Base-by-base conservation (phyloP, 2,329 filamentous ascomycete species). In the Pyrenophora tritici-repentis region DNA sequence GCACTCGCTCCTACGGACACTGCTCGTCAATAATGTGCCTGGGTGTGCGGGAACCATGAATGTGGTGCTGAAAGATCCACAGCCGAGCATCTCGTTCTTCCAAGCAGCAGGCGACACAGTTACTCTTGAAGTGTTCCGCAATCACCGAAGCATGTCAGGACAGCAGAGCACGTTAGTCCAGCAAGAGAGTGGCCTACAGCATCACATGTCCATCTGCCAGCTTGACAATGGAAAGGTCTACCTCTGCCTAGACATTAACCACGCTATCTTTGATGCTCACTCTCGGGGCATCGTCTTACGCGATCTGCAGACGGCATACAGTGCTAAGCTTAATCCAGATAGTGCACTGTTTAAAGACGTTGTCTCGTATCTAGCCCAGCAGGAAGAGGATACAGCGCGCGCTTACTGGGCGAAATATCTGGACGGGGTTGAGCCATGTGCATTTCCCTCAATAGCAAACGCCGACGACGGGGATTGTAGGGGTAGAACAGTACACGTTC, bases 221-320 rank as follows among this genome's bases (percentile, higher is more conserved):
- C 50, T 48, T 4, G 24, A 43, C 9, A 24, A 42, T 8, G 41
- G 34, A 12, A 35, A 26, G 9, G 50, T 56, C 6, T 50, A 55
- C n/a, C 52, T 35, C 37, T 52, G 47, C 17, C 32, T 65, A 2
- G 57, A 59, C 20, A 64, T 67, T 35, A 60, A 41, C 38, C 63
- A 67, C 41, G 57, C 47, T 7, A 35, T 65, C 22, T 53, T 58
- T n/a, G 62, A 67, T 35, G 63, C 53, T 2, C 32, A 39, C 31
- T 63, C 64, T 1, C 48, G 48, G 13, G 39, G 43, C 12, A 45
- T 57, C 7, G 26, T 67, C 9, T 36, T 56, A 13, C 42, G 47
- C 6, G 60, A 66, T 26, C 47, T 61, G 6, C 35, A 18, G 6
- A 29, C 38, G 6, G 63, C 60, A 1, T 65, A 63, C 40, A 47